phyloP scores from a whole-genome alignment of 2,329 filamentous ascomycete species.

The Zymoseptoria tritici region DNA sequence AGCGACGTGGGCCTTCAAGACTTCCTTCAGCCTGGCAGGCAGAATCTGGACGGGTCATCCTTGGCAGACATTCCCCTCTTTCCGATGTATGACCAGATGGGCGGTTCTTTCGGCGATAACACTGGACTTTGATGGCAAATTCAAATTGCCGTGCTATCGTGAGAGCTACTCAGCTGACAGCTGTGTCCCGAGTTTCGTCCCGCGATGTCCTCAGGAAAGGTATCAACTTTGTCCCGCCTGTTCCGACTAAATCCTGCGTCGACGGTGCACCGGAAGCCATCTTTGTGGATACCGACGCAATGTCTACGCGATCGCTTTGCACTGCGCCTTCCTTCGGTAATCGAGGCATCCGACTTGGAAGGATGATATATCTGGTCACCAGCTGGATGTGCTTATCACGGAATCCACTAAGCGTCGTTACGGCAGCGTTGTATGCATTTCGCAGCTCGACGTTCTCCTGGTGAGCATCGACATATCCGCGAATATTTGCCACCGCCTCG shows the following conservation, averaged over 20 bases:
- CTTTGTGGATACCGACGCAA: conserved; percentile 41
- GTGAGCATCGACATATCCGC: conserved; percentile 35
- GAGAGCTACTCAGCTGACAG: conserved; percentile 1
- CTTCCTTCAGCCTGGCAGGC: conserved; percentile 22
- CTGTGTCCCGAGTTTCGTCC: conserved; percentile 38
- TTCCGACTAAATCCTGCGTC: conserved; percentile 39
- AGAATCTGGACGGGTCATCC: conserved; percentile 16
- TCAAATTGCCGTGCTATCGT: background rate
- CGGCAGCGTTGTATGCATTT: conserved; percentile 41
- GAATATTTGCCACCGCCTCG: conserved; percentile 39
- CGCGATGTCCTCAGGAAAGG: conserved; percentile 47
- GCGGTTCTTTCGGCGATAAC: conserved; percentile 3
- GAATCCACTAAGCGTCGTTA: conserved; percentile 40
- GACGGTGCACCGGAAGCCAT: conserved; percentile 26
- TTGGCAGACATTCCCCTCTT: conserved; percentile 22
- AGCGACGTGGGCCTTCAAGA: conserved; percentile 23
- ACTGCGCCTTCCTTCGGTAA: conserved; percentile 15
- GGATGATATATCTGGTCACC: conserved; percentile 47
- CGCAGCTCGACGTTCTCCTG: conserved; percentile 30
- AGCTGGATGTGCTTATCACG: conserved; percentile 47
- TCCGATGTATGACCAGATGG: conserved; percentile 20
- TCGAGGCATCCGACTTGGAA: conserved; percentile 28
- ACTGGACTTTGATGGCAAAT: background rate
- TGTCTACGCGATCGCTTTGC: conserved; percentile 29
- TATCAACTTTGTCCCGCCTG: conserved; percentile 47